Evolutionary conservation across 23 red algal species (phyloP).

Genomic region (Porphyridium purpureum): DNA sequence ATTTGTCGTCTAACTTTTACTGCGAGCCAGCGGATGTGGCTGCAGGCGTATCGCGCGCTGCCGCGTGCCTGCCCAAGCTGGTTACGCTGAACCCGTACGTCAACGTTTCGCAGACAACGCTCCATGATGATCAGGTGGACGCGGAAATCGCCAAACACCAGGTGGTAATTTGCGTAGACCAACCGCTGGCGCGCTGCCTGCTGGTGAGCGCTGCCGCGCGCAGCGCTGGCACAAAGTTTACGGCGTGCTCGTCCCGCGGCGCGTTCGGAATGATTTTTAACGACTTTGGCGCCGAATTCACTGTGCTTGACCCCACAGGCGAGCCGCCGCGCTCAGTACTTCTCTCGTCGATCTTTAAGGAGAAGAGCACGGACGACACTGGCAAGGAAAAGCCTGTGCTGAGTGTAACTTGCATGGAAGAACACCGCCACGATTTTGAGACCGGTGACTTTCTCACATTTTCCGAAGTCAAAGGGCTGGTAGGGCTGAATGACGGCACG

Average conservation of each 20-base stretch:
- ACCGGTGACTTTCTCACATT: slow-evolving; percentile 76
- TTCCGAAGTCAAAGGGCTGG: slow-evolving; percentile 78
- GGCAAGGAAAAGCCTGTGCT: background rate
- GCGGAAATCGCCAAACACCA: slow-evolving; percentile 14
- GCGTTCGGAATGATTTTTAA: slow-evolving; percentile 81
- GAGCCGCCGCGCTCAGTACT: slow-evolving; percentile 63
- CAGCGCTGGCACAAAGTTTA: slow-evolving; percentile 45
- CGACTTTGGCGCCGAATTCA: slow-evolving; percentile 75
- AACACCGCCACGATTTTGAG: slow-evolving; percentile 95
- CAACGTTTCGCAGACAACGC: slow-evolving; percentile 13
- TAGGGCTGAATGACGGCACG: slow-evolving; percentile 71
- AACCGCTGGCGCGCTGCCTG: slow-evolving; percentile 30
- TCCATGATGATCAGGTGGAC: slow-evolving; percentile 17
- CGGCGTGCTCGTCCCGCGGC: slow-evolving; percentile 35
- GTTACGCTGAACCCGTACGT: slow-evolving; percentile 75
- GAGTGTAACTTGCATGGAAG: slow-evolving; percentile 79
- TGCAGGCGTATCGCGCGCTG: slow-evolving; percentile 14
- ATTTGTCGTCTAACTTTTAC: slow-evolving; percentile 92
- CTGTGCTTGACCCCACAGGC: slow-evolving; percentile 66
- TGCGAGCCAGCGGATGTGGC: slow-evolving; percentile 18
- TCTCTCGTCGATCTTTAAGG: slow-evolving; percentile 52
- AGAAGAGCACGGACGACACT: slow-evolving; percentile 16
- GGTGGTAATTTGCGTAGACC: slow-evolving; percentile 77
- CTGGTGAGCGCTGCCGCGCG: slow-evolving; percentile 40
- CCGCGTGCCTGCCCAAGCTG: slow-evolving; percentile 31